Conservation (phyloP, 176 grass and related monocot genomes). For the Carex kokanica region DNA sequence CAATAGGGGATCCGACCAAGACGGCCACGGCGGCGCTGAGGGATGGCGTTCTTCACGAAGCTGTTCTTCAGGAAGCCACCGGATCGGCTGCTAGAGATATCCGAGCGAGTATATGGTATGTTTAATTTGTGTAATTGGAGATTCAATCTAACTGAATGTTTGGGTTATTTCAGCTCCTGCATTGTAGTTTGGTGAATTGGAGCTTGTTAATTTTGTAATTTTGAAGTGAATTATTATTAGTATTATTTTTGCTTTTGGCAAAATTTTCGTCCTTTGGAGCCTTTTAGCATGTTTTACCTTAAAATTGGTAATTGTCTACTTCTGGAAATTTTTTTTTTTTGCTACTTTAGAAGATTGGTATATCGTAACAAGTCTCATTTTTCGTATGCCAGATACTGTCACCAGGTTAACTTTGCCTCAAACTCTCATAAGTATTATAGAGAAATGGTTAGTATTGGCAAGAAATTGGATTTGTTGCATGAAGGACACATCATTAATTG, state of each 20-base stretch:
- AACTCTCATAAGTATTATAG: background rate
- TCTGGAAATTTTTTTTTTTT: slow-evolving; percentile 12
- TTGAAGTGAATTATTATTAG: background rate
- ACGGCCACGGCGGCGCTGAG: slow-evolving; percentile 30
- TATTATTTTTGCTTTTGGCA: background rate
- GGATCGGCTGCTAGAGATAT: slow-evolving; percentile 94
- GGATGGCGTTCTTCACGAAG: slow-evolving; percentile 95
- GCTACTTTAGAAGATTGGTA: background rate
- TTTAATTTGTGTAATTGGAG: background rate
- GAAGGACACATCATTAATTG: background rate
- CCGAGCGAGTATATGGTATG: slow-evolving; percentile 94
- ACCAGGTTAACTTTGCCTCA: background rate
- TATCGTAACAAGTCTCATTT: background rate
- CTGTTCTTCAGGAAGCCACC: slow-evolving; percentile 95
- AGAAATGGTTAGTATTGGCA: background rate
- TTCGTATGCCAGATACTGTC: background rate
- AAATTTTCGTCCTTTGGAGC: background rate
- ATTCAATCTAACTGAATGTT: background rate
- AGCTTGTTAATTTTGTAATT: background rate
- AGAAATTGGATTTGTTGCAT: background rate
- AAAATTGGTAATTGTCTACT: background rate
- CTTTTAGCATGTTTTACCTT: slow-evolving; percentile 19
- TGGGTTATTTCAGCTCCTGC: background rate
- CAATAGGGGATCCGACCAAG: slow-evolving; percentile 3
- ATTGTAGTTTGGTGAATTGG: slow-evolving; percentile 15